Conservation (phyloP, 805 yeast genomes). For the Schwanniomyces pseudopolymorphus region DNA sequence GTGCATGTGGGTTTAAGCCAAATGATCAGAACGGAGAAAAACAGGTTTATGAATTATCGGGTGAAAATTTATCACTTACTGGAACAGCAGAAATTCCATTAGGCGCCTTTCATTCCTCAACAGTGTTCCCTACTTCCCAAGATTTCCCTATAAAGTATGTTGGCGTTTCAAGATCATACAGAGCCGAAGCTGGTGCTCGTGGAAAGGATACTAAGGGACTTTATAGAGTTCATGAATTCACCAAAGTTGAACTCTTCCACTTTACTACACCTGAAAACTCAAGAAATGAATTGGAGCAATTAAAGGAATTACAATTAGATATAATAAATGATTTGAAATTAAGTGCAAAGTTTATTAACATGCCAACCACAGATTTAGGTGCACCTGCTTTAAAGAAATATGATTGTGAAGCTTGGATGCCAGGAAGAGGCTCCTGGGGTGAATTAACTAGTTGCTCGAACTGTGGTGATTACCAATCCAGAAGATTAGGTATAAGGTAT, state of each 20-base stretch:
- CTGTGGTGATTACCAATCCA: conserved; percentile 86
- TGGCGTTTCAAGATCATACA: conserved; percentile 81
- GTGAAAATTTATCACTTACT: conserved; percentile 62
- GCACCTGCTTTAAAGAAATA: conserved; percentile 90
- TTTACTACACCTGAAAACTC: conserved; percentile 58
- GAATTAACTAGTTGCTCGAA: conserved; percentile 90
- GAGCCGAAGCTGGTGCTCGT: conserved; percentile 97
- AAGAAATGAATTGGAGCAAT: conserved; percentile 51
- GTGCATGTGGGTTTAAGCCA: conserved; percentile 94
- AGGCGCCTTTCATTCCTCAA: conserved; percentile 72
- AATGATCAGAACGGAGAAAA: conserved; percentile 83
- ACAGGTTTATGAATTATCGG: conserved; percentile 70
- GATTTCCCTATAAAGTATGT: conserved; percentile 60
- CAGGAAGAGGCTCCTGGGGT: conserved; percentile 91
- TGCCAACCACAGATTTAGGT: conserved; percentile 91
- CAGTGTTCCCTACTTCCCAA: conserved; percentile 33
- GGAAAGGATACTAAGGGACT: conserved; percentile 91
- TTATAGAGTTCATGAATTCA: conserved; percentile 93
- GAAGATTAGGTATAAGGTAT: conserved; percentile 73
- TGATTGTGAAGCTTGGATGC: conserved; percentile 98
- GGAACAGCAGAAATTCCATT: conserved; percentile 97
- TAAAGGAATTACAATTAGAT: conserved; percentile 63
- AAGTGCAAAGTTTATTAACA: conserved; percentile 75
- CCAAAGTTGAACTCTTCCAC: conserved; percentile 88
- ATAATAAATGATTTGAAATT: conserved; percentile 70